Evolutionary conservation across 768 basidiomycete genomes (phyloP).

Genomic region (Plicaturopsis crispa): DNA sequence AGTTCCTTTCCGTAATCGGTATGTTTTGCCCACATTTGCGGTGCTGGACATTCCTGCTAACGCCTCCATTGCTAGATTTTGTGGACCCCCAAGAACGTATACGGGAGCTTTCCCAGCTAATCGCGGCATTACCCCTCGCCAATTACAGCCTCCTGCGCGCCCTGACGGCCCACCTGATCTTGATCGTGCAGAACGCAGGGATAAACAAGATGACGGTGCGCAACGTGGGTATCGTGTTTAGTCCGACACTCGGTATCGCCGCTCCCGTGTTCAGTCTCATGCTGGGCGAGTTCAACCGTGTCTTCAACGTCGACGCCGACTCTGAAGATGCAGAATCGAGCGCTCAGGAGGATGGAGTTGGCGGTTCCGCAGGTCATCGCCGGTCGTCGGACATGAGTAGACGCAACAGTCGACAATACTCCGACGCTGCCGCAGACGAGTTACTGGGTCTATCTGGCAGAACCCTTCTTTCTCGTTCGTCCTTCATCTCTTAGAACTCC

Average conservation of each 20-base stretch:
- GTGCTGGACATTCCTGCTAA: slow-evolving; percentile 31
- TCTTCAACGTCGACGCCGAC: slow-evolving; percentile 72
- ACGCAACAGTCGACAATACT: slow-evolving; percentile 80
- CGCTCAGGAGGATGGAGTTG: not conserved
- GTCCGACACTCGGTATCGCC: slow-evolving; percentile 96
- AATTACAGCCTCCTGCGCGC: slow-evolving; percentile 95
- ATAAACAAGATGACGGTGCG: slow-evolving; percentile 99
- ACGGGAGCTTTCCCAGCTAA: slow-evolving; percentile 76
- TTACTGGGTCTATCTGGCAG: slow-evolving; percentile 74
- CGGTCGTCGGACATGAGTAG: slow-evolving; percentile 39
- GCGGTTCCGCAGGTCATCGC: not conserved
- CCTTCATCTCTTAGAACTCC: too few relatives aligned
- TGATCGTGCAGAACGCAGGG: slow-evolving; percentile 85
- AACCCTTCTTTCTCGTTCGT: too few relatives aligned
- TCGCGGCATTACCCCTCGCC: slow-evolving; percentile 79
- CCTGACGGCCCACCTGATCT: slow-evolving; percentile 88
- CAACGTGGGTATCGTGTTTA: slow-evolving; percentile 98
- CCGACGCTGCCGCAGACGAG: slow-evolving; percentile 76
- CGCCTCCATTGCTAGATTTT: too few relatives aligned
- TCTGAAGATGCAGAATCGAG: slow-evolving; percentile 21
- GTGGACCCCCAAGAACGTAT: slow-evolving; percentile 86
- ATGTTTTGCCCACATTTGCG: slow-evolving; percentile 22
- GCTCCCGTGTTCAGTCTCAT: slow-evolving; percentile 94
- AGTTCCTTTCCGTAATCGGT: slow-evolving; percentile 93
- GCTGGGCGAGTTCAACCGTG: slow-evolving; percentile 87